phyloP scores from a whole-genome alignment of 495 filamentous ascomycete species.

The Bacidia gigantensis region DNA sequence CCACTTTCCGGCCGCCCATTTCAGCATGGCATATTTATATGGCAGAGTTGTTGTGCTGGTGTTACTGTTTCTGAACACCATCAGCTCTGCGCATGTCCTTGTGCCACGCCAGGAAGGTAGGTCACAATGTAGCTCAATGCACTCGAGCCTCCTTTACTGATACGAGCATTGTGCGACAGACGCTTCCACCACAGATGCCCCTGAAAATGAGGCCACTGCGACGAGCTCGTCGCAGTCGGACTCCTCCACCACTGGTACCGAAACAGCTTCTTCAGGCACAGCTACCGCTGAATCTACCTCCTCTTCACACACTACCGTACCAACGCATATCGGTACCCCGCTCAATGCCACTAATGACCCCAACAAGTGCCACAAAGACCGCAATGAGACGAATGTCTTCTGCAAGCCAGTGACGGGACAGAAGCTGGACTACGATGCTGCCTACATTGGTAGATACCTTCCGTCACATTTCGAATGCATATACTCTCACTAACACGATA shows the following conservation, averaged over 20 bases:
- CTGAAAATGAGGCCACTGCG: too few species aligned
- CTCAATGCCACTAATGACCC: constrained; percentile 14
- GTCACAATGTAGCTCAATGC: too few species aligned
- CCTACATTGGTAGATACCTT: neutral
- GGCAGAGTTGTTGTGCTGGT: too few species aligned
- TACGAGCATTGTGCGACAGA: too few species aligned
- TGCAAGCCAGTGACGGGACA: neutral
- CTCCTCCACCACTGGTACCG: neutral
- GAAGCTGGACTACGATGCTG: neutral
- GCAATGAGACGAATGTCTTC: constrained; percentile 2
- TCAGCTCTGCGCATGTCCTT: too few species aligned
- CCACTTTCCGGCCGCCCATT: too few species aligned
- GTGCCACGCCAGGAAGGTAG: too few species aligned
- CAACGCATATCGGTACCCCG: neutral
- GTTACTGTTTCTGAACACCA: too few species aligned
- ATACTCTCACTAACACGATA: neutral
- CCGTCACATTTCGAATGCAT: neutral
- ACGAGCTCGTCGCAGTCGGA: too few species aligned
- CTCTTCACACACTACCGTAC: neutral
- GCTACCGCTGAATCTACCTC: neutral
- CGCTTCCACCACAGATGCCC: too few species aligned
- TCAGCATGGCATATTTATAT: too few species aligned
- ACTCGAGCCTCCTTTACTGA: too few species aligned
- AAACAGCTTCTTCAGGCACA: neutral
- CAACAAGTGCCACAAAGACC: constrained; percentile 8